Evolutionary conservation across 176 grass and related monocot genomes (phyloP).

Genomic region (Canna indica): DNA sequence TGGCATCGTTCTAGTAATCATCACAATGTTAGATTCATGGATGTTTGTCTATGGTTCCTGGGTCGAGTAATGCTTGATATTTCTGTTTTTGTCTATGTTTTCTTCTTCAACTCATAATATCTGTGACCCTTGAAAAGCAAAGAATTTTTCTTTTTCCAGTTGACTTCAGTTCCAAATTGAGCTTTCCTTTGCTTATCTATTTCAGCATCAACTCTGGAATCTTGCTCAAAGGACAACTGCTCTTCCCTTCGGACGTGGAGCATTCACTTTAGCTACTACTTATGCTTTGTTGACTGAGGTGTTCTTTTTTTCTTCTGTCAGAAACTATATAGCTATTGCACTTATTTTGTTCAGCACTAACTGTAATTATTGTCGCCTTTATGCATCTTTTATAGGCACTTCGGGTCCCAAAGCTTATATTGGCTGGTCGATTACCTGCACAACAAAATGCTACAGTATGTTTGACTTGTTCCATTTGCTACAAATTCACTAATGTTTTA

Average conservation of each 20-base stretch:
- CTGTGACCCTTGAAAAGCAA: too few species aligned
- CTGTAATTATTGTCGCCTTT: not conserved
- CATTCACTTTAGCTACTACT: slow-evolving; percentile 93
- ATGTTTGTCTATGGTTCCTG: not conserved
- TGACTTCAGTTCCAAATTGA: slow-evolving; percentile 10
- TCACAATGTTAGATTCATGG: not conserved
- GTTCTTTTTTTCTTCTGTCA: slow-evolving; percentile 21
- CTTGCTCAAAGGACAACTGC: slow-evolving; percentile 95
- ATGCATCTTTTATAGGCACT: slow-evolving; percentile 47
- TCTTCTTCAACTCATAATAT: not conserved
- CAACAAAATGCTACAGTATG: slow-evolving; percentile 92
- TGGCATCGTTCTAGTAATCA: not conserved
- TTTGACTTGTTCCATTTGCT: not conserved
- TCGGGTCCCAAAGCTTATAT: slow-evolving; percentile 79
- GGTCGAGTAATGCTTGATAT: not conserved
- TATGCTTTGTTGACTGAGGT: slow-evolving; percentile 89
- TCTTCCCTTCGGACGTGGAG: slow-evolving; percentile 85
- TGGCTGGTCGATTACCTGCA: slow-evolving; percentile 85
- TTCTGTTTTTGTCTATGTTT: not conserved
- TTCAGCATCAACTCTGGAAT: slow-evolving; percentile 95
- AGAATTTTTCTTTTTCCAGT: not conserved
- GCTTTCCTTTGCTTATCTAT: slow-evolving; percentile 2
- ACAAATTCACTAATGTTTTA: not conserved
- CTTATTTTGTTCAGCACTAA: not conserved
- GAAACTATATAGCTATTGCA: not conserved